phyloP scores from a whole-genome alignment of 2,329 filamentous ascomycete species.

The Aspergillus pseudoviridinutans region DNA sequence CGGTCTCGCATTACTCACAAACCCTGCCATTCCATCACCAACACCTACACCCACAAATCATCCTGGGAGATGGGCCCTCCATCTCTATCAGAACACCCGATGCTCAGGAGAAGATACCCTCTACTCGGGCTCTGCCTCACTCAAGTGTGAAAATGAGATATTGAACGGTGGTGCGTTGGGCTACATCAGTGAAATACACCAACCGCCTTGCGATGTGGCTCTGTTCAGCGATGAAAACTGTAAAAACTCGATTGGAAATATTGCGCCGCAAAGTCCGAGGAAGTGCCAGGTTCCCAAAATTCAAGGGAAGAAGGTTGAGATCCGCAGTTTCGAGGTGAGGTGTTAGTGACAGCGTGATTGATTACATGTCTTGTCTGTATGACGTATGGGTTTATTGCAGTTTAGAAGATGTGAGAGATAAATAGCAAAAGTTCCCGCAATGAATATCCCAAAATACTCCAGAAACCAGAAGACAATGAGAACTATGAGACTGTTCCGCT shows the following conservation, averaged over 20 bases:
- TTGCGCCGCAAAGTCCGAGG: conserved; percentile 1
- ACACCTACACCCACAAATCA: neutral
- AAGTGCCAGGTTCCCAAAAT: neutral
- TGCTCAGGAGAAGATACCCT: conserved; percentile 10
- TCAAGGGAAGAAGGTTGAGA: neutral
- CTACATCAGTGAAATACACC: conserved; percentile 3
- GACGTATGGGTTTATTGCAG: too few species aligned
- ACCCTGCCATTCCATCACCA: neutral
- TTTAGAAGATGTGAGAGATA: too few species aligned
- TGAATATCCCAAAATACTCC: too few species aligned
- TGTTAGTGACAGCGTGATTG: neutral
- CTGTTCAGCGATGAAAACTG: conserved; percentile 5
- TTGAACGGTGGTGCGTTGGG: conserved; percentile 11
- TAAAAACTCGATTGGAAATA: neutral
- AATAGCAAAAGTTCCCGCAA: neutral
- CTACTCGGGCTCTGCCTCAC: conserved; percentile 7
- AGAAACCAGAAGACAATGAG: neutral
- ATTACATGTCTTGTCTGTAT: too few species aligned
- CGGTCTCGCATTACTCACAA: neutral
- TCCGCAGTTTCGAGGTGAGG: neutral
- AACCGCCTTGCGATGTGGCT: conserved; percentile 1
- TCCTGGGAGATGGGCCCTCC: conserved; percentile 5
- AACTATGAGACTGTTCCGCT: neutral
- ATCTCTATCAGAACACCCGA: conserved; percentile 9
- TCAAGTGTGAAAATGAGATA: conserved; percentile 3